These are phyloP conservation scores for Syncephalastrum sp. DNA, from an alignment of 371 early-diverging fungal species.

Conservation along the genomic window DNA sequence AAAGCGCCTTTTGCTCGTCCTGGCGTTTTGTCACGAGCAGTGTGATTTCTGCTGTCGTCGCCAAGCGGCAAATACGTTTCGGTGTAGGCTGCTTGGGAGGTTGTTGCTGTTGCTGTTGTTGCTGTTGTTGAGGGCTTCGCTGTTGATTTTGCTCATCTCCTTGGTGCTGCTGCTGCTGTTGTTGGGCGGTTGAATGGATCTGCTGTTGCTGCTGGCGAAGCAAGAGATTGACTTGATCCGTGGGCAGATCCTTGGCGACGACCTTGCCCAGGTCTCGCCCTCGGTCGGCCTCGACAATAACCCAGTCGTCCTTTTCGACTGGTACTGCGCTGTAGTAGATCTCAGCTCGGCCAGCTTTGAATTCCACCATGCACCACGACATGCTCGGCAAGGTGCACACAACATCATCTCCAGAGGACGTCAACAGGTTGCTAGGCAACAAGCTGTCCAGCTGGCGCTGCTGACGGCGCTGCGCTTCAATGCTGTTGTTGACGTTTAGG, in stretches of 20 bases:
- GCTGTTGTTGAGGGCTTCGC: background rate
- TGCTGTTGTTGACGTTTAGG: slow-evolving; percentile 9
- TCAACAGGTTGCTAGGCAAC: slow-evolving; percentile 14
- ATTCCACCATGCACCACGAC: slow-evolving; percentile 60
- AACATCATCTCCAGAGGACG: slow-evolving; percentile 9
- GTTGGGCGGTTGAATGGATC: background rate
- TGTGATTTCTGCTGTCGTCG: slow-evolving; percentile 76
- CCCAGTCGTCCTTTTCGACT: slow-evolving; percentile 39
- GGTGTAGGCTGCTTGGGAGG: slow-evolving; percentile 71
- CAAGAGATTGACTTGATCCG: slow-evolving; percentile 48
- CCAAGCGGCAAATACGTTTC: slow-evolving; percentile 88
- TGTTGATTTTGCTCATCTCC: background rate
- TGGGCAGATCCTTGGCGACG: slow-evolving; percentile 64
- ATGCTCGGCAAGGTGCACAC: background rate
- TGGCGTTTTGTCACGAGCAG: slow-evolving; percentile 69
- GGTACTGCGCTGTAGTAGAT: slow-evolving; percentile 47
- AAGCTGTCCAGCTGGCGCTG: slow-evolving; percentile 10
- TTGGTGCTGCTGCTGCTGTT: background rate
- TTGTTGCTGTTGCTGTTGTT: slow-evolving; percentile 10
- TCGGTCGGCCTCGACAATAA: slow-evolving; percentile 96
- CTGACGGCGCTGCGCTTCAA: slow-evolving; percentile 10
- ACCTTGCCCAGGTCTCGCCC: slow-evolving; percentile 94
- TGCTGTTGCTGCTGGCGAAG: slow-evolving; percentile 9
- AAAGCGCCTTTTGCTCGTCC: slow-evolving; percentile 89
- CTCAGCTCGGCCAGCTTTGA: slow-evolving; percentile 83